Percentiles rank a stretch among this genome's conserved stretches.
phyloP scores from a whole-genome alignment of 202 grass and related monocot species.

The Miscanthus sacchariflorus region DNA sequence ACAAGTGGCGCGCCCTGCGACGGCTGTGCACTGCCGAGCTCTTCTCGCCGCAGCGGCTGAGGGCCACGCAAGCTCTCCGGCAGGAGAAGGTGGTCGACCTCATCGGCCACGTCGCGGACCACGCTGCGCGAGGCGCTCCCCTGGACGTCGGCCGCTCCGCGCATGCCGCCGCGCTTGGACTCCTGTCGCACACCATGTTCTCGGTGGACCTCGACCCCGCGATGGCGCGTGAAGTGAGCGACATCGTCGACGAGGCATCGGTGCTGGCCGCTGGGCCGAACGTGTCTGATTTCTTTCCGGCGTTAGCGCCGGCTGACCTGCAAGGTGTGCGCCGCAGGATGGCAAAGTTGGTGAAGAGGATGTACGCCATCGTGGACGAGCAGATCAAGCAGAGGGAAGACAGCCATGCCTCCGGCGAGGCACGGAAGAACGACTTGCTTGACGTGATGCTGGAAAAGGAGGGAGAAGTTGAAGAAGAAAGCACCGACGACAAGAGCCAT shows the following conservation, averaged over 20 bases:
- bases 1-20: background rate
- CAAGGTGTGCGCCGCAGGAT: background rate
- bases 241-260: slow-evolving; percentile 25
- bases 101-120: background rate
- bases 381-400: background rate
- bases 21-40: background rate
- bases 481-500: background rate
- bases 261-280: slow-evolving; percentile 26
- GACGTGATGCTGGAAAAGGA: background rate
- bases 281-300: slow-evolving; percentile 50
- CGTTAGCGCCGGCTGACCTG: slow-evolving; percentile 25
- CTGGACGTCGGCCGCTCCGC: slow-evolving; percentile 44
- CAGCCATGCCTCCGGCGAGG: background rate
- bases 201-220: slow-evolving; percentile 31
- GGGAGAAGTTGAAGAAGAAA: background rate
- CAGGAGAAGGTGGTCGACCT: background rate
- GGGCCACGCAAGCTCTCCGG: background rate
- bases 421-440: background rate
- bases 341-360: background rate
- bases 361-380: background rate
- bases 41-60: background rate
- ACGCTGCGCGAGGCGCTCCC: background rate
- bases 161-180: slow-evolving; percentile 39
- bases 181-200: slow-evolving; percentile 48
- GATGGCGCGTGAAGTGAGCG: slow-evolving; percentile 35